Conservation (phyloP, 2,329 filamentous ascomycete species). For the Fusarium annulatum region DNA sequence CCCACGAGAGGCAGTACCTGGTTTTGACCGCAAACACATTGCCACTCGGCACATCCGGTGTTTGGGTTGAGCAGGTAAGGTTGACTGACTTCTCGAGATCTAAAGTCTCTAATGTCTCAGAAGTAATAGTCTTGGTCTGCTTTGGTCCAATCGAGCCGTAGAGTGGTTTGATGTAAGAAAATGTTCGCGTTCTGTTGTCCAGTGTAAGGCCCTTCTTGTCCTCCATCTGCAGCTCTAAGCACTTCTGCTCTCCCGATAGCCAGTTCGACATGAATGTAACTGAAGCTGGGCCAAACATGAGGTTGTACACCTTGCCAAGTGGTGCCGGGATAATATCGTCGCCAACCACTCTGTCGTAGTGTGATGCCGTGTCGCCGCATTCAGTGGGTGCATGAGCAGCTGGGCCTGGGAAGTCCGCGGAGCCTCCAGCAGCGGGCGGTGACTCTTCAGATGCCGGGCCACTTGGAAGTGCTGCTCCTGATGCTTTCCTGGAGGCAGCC, state of each 20-base stretch:
- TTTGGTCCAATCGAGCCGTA: slow-evolving; percentile 86
- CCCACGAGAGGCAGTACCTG: slow-evolving; percentile 94
- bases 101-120: slow-evolving; percentile 82
- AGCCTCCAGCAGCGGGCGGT: slow-evolving; percentile 54
- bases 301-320: slow-evolving; percentile 88
- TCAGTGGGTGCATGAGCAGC: slow-evolving; percentile 83
- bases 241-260: slow-evolving; percentile 88
- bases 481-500: slow-evolving; percentile 76
- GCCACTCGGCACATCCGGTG: slow-evolving; percentile 93
- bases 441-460: slow-evolving; percentile 60
- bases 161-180: slow-evolving; percentile 92
- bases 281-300: slow-evolving; percentile 87
- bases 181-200: slow-evolving; percentile 79
- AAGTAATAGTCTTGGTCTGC: slow-evolving; percentile 93
- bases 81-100: slow-evolving; percentile 90
- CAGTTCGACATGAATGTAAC: slow-evolving; percentile 87
- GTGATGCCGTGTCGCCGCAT: slow-evolving; percentile 80
- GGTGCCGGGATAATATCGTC: slow-evolving; percentile 90
- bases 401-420: slow-evolving; percentile 85
- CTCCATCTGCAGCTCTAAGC: slow-evolving; percentile 85
- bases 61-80: slow-evolving; percentile 85
- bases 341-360: slow-evolving; percentile 86
- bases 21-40: slow-evolving; percentile 94
- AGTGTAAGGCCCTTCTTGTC: slow-evolving; percentile 82
- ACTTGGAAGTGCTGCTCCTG: slow-evolving; percentile 62